Evolutionary conservation across 768 basidiomycete species (phyloP).

Genomic region (Hemileccinum rubropunctum): DNA sequence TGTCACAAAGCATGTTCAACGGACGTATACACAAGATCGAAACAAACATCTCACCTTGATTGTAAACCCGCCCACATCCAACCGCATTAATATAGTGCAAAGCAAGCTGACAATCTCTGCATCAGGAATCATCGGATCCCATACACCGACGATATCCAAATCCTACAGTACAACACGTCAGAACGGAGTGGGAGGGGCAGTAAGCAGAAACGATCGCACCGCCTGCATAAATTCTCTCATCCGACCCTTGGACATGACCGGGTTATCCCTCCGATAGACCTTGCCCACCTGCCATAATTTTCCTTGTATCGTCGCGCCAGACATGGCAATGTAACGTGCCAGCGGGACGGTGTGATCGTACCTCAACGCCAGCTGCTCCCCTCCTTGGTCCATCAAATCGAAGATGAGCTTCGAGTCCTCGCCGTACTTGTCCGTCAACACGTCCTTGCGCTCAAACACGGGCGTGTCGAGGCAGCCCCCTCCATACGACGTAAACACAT

Average conservation of each 20-base stretch:
- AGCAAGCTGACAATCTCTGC: conserved; percentile 84
- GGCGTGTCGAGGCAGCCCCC: conserved; percentile 95
- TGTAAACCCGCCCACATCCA: conserved; percentile 93
- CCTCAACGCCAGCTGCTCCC: conserved; percentile 89
- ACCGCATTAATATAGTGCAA: conserved; percentile 73
- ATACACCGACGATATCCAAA: conserved; percentile 88
- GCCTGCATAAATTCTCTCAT: conserved; percentile 99
- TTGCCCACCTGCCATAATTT: conserved; percentile 99
- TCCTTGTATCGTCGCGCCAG: conserved; percentile 70
- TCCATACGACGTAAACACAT: conserved; percentile 85
- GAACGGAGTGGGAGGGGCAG: background rate
- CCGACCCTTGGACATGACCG: conserved; percentile 95
- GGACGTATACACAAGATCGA: background rate
- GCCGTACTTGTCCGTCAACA: conserved; percentile 94
- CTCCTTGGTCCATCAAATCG: conserved; percentile 96
- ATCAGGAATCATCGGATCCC: conserved; percentile 98
- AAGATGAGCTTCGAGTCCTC: conserved; percentile 98
- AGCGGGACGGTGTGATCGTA: conserved; percentile 98
- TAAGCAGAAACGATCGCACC: conserved; percentile 41
- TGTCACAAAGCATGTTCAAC: conserved; percentile 29
- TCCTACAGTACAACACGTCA: conserved; percentile 51
- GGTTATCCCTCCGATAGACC: conserved; percentile 94
- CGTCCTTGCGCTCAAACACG: conserved; percentile 96
- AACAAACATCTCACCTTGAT: conserved; percentile 63
- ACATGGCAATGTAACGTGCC: conserved; percentile 94